phyloP scores from a whole-genome alignment of 495 filamentous ascomycete genomes.

The Aspergillus coremiiformis region DNA sequence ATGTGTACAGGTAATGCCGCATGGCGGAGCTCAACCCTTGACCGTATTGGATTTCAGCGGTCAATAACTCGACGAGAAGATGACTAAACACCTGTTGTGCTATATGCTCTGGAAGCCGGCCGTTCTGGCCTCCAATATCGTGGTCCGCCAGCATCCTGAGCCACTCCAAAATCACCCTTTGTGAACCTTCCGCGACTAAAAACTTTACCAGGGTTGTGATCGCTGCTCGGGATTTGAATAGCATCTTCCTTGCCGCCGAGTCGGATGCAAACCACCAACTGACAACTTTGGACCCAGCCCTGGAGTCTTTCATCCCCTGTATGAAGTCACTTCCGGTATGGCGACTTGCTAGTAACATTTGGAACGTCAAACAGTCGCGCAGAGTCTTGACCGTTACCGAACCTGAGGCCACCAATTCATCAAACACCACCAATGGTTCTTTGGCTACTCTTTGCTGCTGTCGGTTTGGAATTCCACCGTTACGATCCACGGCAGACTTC shows the following conservation, averaged over 20 bases:
- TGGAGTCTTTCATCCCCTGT: conserved; percentile 28
- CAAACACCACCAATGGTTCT: conserved; percentile 36
- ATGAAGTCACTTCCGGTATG: conserved; percentile 10
- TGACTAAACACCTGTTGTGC: conserved; percentile 19
- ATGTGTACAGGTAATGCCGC: conserved; percentile 23
- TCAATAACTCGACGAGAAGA: conserved; percentile 25
- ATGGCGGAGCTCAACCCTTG: conserved; percentile 26
- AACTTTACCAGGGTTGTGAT: conserved; percentile 27
- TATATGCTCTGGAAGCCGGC: conserved; percentile 15
- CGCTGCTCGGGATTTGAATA: conserved; percentile 21
- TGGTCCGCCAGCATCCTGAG: conserved; percentile 26
- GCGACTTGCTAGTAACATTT: conserved; percentile 25
- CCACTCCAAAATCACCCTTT: conserved; percentile 27
- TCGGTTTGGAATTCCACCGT: neutral
- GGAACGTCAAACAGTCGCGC: conserved; percentile 26
- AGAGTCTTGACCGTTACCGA: conserved; percentile 19
- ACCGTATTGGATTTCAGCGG: conserved; percentile 31
- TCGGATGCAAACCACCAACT: conserved; percentile 40
- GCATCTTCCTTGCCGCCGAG: conserved; percentile 14
- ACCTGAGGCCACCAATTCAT: conserved; percentile 35
- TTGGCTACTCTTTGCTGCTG: conserved; percentile 19
- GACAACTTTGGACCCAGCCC: conserved; percentile 26
- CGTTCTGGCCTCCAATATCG: conserved; percentile 24
- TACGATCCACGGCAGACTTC: conserved; percentile 6
- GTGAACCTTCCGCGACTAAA: conserved; percentile 34